These are phyloP conservation scores for Lolium rigidum DNA, from an alignment of 176 grass and related monocot species.

Conservation along the genomic window DNA sequence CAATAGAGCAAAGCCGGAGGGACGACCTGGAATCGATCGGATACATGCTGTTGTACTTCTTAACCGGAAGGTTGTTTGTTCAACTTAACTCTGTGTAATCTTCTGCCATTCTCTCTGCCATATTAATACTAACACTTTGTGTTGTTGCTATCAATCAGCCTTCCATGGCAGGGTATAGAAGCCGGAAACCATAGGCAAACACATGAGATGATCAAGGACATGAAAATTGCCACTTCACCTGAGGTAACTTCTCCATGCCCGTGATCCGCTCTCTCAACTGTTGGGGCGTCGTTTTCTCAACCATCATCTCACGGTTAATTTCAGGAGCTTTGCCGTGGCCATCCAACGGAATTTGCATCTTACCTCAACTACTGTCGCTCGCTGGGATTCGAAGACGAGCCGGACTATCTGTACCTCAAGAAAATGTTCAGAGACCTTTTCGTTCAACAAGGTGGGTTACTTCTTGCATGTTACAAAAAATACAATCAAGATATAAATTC, in stretches of 20 bases:
- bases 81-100: background rate
- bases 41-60: slow-evolving; percentile 81
- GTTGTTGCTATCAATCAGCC: slow-evolving; percentile 28
- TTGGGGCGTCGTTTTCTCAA: too few species aligned
- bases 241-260: slow-evolving; percentile 39
- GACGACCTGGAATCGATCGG: slow-evolving; percentile 88
- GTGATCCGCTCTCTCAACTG: too few species aligned
- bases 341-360: slow-evolving; percentile 52
- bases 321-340: background rate
- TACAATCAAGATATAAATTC: background rate
- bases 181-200: slow-evolving; percentile 73
- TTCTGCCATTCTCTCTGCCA: background rate
- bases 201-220: slow-evolving; percentile 79
- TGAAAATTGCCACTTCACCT: slow-evolving; percentile 71
- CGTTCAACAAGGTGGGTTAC: slow-evolving; percentile 55
- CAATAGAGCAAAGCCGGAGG: slow-evolving; percentile 75
- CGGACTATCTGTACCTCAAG: slow-evolving; percentile 74
- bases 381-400: slow-evolving; percentile 89
- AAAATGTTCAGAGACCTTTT: slow-evolving; percentile 78
- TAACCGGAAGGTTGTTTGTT: slow-evolving; percentile 68
- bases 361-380: slow-evolving; percentile 84
- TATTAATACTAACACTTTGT: background rate
- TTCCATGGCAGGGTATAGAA: slow-evolving; percentile 82
- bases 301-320: too few species aligned
- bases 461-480: background rate